A percentile compares a stretch with the other conserved stretches of the same genome.
phyloP scores from a whole-genome alignment of 352 stramenopile genomes.

The Globisporangium carolinianum region DNA sequence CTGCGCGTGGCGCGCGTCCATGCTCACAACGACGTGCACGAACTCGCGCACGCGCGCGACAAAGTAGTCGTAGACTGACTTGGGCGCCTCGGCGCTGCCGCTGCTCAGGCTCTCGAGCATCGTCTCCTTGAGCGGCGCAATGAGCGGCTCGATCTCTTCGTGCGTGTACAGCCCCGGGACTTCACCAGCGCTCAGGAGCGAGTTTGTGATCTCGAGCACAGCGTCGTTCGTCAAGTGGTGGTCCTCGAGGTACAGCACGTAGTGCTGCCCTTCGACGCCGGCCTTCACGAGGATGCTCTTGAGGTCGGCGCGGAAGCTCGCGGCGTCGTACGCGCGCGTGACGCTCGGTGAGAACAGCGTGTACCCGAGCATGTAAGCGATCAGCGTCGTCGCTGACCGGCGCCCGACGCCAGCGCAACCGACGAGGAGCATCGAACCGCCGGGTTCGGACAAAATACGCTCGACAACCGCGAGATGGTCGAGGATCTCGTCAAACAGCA shows the following conservation, averaged over 20 bases:
- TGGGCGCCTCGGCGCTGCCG: slow-evolving; percentile 29
- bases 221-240: slow-evolving; percentile 87
- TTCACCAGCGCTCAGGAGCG: slow-evolving; percentile 87
- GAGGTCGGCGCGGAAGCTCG: slow-evolving; percentile 83
- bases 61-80: slow-evolving; percentile 93
- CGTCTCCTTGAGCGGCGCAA: slow-evolving; percentile 85
- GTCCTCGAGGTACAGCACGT: slow-evolving; percentile 91
- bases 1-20: slow-evolving; percentile 60
- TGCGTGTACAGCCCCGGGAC: slow-evolving; percentile 91
- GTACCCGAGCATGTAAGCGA: slow-evolving; percentile 90
- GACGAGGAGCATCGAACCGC: slow-evolving; percentile 87
- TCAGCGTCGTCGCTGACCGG: slow-evolving; percentile 73
- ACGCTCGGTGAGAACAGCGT: slow-evolving; percentile 75
- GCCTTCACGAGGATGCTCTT: slow-evolving; percentile 87
- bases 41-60: slow-evolving; percentile 83
- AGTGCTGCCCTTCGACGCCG: slow-evolving; percentile 74
- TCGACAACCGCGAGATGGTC: slow-evolving; percentile 89
- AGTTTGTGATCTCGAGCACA: slow-evolving; percentile 91
- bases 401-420: slow-evolving; percentile 85
- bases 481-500: slow-evolving; percentile 91
- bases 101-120: slow-evolving; percentile 79
- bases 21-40: slow-evolving; percentile 83
- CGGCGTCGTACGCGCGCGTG: slow-evolving; percentile 63
- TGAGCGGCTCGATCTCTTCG: slow-evolving; percentile 91
- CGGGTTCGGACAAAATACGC: slow-evolving; percentile 77